Conservation (phyloP, 441 rosid species). For the Populus hybrid region DNA sequence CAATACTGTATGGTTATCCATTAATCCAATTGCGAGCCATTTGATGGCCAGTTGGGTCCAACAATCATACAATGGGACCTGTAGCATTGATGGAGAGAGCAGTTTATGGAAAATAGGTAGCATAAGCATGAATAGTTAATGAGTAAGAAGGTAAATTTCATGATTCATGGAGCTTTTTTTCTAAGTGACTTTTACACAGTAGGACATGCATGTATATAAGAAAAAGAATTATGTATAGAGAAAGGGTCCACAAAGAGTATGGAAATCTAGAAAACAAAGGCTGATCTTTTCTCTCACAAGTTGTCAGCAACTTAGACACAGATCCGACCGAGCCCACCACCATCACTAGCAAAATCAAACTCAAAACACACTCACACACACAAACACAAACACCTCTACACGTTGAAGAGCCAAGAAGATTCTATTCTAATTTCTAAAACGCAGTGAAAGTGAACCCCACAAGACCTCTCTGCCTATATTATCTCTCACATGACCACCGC, state of each 20-base stretch:
- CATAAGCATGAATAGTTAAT: constrained; percentile 17
- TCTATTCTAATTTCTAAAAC: constrained; percentile 57
- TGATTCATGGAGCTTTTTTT: constrained; percentile 18
- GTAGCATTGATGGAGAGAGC: constrained; percentile 28
- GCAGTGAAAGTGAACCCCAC: constrained; percentile 50
- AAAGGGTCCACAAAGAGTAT: constrained; percentile 20
- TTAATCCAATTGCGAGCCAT: constrained; percentile 7
- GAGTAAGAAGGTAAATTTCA: constrained; percentile 18
- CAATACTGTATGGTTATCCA: constrained; percentile 15
- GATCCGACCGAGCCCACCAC: constrained; percentile 54
- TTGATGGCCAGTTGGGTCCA: constrained; percentile 22
- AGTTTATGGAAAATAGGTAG: constrained; percentile 18
- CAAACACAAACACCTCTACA: constrained; percentile 19
- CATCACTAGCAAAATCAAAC: constrained; percentile 23
- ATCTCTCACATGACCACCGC: constrained; percentile 54
- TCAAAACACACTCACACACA: constrained; percentile 5
- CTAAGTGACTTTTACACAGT: constrained; percentile 14
- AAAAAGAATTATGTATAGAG: background rate
- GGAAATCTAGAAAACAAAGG: constrained; percentile 40
- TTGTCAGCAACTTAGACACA: constrained; percentile 53
- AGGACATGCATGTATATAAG: background rate
- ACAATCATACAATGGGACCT: constrained; percentile 23
- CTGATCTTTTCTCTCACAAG: constrained; percentile 27
- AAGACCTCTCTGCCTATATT: background rate
- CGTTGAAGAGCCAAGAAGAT: constrained; percentile 49